Percentiles rank a stretch among this genome's conserved stretches.
Evolutionary conservation across 1,284 basidiomycete genomes (phyloP).

Genomic region (Microbotryum lychnidis-dioicae): DNA sequence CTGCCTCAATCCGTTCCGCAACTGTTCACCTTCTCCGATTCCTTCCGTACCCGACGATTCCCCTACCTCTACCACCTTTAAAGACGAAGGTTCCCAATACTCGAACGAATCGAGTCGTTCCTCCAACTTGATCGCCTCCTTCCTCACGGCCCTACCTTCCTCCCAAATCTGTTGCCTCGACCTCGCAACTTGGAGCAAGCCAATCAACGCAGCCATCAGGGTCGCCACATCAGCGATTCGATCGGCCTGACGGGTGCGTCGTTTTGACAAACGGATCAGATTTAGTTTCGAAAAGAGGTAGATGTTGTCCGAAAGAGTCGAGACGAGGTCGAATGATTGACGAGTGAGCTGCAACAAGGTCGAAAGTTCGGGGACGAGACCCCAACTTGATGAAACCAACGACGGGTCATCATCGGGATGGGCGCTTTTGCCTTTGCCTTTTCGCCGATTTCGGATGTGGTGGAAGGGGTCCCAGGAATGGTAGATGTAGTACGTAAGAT

Average conservation of each 20-base stretch:
- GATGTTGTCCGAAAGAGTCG: slow-evolving; percentile 14
- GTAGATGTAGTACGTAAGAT: neutral
- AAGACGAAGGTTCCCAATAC: slow-evolving; percentile 5
- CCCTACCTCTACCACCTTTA: neutral
- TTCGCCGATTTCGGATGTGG: neutral
- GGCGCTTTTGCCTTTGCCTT: neutral
- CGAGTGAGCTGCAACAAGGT: neutral
- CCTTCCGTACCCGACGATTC: neutral
- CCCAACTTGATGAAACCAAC: too few species aligned
- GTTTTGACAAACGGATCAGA: neutral
- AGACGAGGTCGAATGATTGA: slow-evolving; percentile 3
- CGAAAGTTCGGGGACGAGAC: neutral
- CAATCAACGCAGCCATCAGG: slow-evolving; percentile 1
- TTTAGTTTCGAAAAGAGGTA: slow-evolving; percentile 13
- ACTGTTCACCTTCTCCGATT: neutral
- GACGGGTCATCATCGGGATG: neutral
- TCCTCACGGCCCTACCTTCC: neutral
- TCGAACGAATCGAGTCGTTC: slow-evolving; percentile 11
- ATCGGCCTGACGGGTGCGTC: slow-evolving; percentile 1
- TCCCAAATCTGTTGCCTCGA: neutral
- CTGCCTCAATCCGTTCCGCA: slow-evolving; percentile 1
- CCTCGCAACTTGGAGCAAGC: neutral
- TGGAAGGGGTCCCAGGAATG: neutral
- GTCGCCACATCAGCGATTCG: slow-evolving; percentile 3
- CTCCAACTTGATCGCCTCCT: slow-evolving; percentile 1